Base-by-base conservation (phyloP, 257 asterid genomes). In the Jaltomata sinuosa region DNA sequence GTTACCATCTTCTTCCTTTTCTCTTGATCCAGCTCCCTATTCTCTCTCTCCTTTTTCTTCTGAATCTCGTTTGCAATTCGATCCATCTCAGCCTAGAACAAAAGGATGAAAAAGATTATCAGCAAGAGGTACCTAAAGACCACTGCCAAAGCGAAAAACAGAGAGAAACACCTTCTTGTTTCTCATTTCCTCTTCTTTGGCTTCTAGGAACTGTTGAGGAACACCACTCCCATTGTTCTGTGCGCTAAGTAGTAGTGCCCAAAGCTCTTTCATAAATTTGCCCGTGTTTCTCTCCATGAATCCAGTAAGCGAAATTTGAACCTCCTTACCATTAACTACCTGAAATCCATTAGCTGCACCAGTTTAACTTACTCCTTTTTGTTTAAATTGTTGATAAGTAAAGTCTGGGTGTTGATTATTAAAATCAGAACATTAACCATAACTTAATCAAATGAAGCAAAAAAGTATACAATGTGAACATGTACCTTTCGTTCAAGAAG, bases 221-320 rank as follows among this genome's bases (percentile, higher is more conserved):
- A 97, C 97, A 55, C 99, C 99, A 84, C 99, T 97, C 36, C 89
- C 91, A 84, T 95, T 97, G 79, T 91, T 92, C 88, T 95, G 97
- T 18, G 99, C 99, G 91, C 99, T 95, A 59, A 97, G 89, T 84
- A 97, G 97, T 87, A 97, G 86, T 8, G 40, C 55, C 99, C 99
- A 97, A 27, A 97, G 95, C 95, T 97, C 99, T 85, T 95, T 97
- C 99, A 97, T 97, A 84, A 97, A 95, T 93, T 97, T 97, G 27
- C 94, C 98, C 6, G 99, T 97, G 87, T 97, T 97, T 88, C 98
- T 95, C 92, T 97, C 99, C 99, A 97, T 94, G 87, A 97, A 97
- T 72, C 99, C 99, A 85, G 99, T 95, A 68, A 97, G 97, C 80
- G 92, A 86, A 85, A 97, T 97, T 86, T 97, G 99, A 86, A 97